phyloP scores from a whole-genome alignment of 2,329 filamentous ascomycete genomes.

The Diaporthe eres region DNA sequence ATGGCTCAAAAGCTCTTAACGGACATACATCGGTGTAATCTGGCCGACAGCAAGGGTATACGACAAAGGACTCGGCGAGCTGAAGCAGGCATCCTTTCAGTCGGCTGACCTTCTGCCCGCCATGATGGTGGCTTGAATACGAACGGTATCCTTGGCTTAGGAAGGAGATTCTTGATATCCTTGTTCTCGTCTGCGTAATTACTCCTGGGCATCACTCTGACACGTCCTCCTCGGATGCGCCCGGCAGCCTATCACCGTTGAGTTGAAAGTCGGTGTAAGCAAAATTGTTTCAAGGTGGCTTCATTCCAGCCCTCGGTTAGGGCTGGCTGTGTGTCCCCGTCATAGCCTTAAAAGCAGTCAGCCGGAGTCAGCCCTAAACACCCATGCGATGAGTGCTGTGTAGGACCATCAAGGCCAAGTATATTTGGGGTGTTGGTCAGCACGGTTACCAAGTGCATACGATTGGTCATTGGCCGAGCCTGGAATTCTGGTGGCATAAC shows the following conservation, averaged over 20 bases:
- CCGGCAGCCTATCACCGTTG: neutral
- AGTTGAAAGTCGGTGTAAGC: conserved; percentile 27
- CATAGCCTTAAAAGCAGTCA: conserved; percentile 25
- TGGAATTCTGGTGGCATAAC: neutral
- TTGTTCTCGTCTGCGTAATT: neutral
- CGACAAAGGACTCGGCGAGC: neutral
- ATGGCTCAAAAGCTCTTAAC: neutral
- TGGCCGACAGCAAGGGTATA: neutral
- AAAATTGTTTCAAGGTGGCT: neutral
- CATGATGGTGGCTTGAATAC: conserved; percentile 11
- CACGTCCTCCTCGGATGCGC: neutral
- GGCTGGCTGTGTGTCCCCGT: neutral
- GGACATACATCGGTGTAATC: neutral
- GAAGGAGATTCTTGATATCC: neutral
- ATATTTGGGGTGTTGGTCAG: conserved; percentile 23
- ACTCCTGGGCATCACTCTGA: neutral
- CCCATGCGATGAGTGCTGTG: neutral
- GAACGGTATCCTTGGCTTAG: conserved; percentile 5
- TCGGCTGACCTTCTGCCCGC: neutral
- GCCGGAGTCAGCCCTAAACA: conserved; percentile 29
- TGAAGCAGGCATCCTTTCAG: neutral
- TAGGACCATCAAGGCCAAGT: neutral
- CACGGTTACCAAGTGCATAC: neutral
- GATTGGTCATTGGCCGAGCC: neutral
- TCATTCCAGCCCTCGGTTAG: neutral